Conservation (phyloP, 2,329 filamentous ascomycete genomes). For the Botrytis aclada region DNA sequence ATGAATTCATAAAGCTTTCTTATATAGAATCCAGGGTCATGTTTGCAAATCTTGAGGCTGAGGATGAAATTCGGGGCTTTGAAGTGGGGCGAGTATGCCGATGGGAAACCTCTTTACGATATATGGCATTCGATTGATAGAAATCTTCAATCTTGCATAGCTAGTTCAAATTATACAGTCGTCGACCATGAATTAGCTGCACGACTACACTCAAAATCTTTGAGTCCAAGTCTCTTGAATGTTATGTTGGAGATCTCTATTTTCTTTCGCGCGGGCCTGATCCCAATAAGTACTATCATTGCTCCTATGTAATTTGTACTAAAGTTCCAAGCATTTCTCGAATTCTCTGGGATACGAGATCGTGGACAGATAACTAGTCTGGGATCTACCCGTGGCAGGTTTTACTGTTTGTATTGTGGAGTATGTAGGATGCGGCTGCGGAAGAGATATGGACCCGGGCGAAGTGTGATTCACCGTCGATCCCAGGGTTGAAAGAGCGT, state of each 20-base stretch:
- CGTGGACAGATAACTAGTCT: not conserved
- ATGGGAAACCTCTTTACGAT: not conserved
- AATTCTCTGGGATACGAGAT: not conserved
- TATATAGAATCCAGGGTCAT: not conserved
- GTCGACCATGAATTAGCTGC: not conserved
- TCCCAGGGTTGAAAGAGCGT: not conserved
- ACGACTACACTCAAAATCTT: not conserved
- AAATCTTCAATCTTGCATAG: not conserved
- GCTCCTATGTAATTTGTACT: not conserved
- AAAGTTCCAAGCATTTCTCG: not conserved
- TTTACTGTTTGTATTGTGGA: not conserved
- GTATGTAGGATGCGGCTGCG: not conserved
- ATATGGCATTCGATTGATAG: not conserved
- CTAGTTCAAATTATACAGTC: not conserved
- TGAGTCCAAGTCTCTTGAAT: not conserved
- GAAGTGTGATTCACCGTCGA: not conserved
- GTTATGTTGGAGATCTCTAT: not conserved
- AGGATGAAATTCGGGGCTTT: not conserved
- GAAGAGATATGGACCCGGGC: not conserved
- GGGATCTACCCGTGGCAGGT: not conserved
- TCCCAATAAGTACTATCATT: not conserved
- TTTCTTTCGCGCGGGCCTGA: not conserved
- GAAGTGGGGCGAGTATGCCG: not conserved
- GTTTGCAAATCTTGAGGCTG: not conserved
- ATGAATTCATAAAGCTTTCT: not conserved